Evolutionary conservation across 2,329 filamentous ascomycete species (phyloP), one percentile per base, ranked within the genome.

Genomic region (Talaromyces sp.): DNA sequence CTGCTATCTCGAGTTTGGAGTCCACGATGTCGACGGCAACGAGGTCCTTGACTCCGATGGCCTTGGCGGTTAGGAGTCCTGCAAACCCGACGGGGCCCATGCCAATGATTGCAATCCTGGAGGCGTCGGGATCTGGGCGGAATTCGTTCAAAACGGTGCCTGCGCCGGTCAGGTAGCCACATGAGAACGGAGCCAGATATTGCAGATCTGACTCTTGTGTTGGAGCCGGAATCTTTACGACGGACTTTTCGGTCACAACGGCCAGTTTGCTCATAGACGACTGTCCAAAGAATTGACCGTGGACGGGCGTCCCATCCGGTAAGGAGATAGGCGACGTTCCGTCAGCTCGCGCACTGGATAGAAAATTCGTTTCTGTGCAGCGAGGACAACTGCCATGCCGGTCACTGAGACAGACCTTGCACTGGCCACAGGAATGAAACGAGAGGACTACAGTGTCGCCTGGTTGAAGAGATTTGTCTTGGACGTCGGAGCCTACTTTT

Each of bases 401-500:
- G 12, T 56, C 54, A 40, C 33, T 56, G 54, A 39, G 54, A 56
- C 54, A 56, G 8, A 21, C 35, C 35, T 40, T 56, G 54, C 54
- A 56, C 33, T 56, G 2, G 23, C 37, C 21, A 18, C 54, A 56
- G 12, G 11, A 8, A 25, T 33, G 35, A 1, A 56, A 56, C 12
- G 54, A 56, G 12, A 56, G 37, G 6, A 56, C 25, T 11, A 56
- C 54, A 8, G 16, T 56, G 14, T 56, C 54, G 14, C 54, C 54
- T 25, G 37, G 35, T 40, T 40, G 11, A 1, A 56, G 35, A 11
- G 31, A 39, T 11, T 56, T 56, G 2, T 56, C 35, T 40, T 40
- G 25, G 65, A 80, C 80, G 21, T 71, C 72, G 11, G 80, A 79
- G 11, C 83, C 83, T 37, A 80, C 65, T 33, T 76, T 73, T 63